These are phyloP conservation scores for Thermothielavioides terrestris DNA, from an alignment of 495 filamentous ascomycete species.

Conservation along the genomic window DNA sequence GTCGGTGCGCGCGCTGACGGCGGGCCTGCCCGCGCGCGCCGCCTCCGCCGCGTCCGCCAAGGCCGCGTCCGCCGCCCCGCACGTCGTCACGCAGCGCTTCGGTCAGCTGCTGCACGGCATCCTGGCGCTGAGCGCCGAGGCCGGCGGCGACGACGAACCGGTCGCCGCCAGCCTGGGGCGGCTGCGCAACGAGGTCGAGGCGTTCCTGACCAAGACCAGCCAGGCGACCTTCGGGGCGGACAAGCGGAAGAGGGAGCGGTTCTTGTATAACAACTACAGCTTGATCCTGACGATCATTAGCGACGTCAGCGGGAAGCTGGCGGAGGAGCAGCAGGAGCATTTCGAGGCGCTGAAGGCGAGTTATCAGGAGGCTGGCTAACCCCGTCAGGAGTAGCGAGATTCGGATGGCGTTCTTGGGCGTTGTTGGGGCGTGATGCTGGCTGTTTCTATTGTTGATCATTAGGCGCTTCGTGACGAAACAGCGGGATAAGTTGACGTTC, in stretches of 20 bases:
- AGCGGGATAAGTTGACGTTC: no score
- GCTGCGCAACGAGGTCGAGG: conserved; percentile 68
- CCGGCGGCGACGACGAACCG: conserved; percentile 89
- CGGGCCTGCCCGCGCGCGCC: conserved; percentile 36
- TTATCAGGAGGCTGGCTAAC: conserved; percentile 33
- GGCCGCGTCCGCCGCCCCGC: conserved; percentile 72
- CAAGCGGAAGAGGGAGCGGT: conserved; percentile 70
- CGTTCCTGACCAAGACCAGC: conserved; percentile 56
- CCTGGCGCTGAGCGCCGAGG: conserved; percentile 70
- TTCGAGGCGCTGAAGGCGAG: conserved; percentile 52
- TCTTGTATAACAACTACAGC: conserved; percentile 90
- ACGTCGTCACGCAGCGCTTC: conserved; percentile 85
- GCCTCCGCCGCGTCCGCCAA: conserved; percentile 49
- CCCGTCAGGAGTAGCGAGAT: background rate
- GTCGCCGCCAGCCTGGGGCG: conserved; percentile 70
- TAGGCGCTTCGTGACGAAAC: no score
- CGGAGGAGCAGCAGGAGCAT: conserved; percentile 60
- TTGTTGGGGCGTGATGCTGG: background rate
- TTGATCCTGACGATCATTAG: conserved; percentile 85
- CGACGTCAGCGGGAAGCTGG: conserved; percentile 73
- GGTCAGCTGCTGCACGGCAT: conserved; percentile 83
- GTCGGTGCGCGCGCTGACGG: conserved; percentile 57
- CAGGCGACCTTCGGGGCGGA: conserved; percentile 59
- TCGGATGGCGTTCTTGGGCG: background rate
- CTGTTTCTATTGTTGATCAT: background rate